Conservation (phyloP, 192 early-diverging fungal genomes). For the Backusella tarrabulga region DNA sequence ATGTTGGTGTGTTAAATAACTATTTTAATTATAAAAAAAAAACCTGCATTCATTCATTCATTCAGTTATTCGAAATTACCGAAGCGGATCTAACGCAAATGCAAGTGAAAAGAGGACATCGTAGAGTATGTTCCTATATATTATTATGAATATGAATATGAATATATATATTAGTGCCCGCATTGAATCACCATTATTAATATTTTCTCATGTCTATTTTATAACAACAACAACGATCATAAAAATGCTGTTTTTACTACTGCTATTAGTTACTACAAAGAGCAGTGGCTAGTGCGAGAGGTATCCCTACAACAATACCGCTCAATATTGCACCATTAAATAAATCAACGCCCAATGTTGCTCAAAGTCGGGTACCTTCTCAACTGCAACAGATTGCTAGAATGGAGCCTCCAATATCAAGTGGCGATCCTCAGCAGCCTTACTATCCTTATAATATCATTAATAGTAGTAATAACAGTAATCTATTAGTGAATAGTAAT, state of each 20-base stretch:
- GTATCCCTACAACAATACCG: conserved; percentile 20
- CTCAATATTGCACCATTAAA: background rate
- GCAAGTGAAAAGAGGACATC: conserved; percentile 43
- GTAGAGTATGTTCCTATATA: conserved; percentile 33
- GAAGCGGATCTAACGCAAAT: conserved; percentile 38
- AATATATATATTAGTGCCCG: background rate
- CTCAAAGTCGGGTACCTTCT: background rate
- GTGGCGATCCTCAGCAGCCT: background rate
- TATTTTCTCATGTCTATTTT: background rate
- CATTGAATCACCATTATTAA: background rate
- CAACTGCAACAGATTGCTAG: background rate
- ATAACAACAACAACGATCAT: background rate
- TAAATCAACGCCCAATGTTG: background rate
- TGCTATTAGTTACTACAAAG: conserved; percentile 38
- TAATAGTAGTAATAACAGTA: background rate
- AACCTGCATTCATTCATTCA: background rate
- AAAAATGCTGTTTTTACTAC: background rate
- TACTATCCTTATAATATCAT: background rate
- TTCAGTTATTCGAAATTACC: conserved; percentile 39
- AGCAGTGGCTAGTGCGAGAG: conserved; percentile 35
- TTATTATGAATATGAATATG: background rate
- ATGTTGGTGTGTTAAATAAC: background rate
- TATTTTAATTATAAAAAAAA: conserved; percentile 2
- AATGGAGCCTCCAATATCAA: background rate
- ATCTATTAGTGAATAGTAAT: background rate